Percentiles rank a stretch among this genome's conserved stretches.
Conservation (phyloP, 1,284 basidiomycete genomes). For the Schizophyllum amplum region DNA sequence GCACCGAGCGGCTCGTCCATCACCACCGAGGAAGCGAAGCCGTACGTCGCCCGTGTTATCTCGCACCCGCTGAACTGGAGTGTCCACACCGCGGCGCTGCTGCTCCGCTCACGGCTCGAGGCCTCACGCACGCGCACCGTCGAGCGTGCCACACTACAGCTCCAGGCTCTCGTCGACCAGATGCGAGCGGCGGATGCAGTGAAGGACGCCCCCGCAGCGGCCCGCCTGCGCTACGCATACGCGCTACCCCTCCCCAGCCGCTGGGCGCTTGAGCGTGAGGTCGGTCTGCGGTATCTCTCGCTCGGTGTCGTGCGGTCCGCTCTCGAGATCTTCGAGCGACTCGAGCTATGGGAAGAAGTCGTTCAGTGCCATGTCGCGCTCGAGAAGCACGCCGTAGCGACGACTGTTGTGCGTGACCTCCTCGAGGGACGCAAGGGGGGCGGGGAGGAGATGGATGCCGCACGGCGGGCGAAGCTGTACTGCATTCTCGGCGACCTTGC, state of each 20-base stretch:
- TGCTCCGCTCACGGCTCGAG: conserved; percentile 86
- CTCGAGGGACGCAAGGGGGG: conserved; percentile 63
- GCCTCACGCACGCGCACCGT: conserved; percentile 81
- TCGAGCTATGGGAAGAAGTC: conserved; percentile 97
- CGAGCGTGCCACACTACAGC: conserved; percentile 82
- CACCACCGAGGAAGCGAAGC: conserved; percentile 83
- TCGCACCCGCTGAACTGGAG: conserved; percentile 89
- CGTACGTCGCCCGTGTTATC: conserved; percentile 83
- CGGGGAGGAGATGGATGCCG: conserved; percentile 61
- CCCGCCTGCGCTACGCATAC: conserved; percentile 76
- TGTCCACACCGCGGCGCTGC: conserved; percentile 88
- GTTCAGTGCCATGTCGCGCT: conserved; percentile 78
- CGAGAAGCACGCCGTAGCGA: conserved; percentile 71
- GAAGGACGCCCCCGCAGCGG: conserved; percentile 60
- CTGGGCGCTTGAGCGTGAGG: conserved; percentile 88
- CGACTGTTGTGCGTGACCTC: conserved; percentile 75
- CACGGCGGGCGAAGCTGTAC: conserved; percentile 89
- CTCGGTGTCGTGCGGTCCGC: conserved; percentile 85
- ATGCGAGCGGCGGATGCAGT: conserved; percentile 56
- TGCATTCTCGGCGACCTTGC: conserved; percentile 88
- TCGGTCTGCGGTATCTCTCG: conserved; percentile 73
- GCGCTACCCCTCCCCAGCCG: conserved; percentile 74
- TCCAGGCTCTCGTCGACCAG: conserved; percentile 91
- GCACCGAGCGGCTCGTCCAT: background rate
- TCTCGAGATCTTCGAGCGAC: conserved; percentile 82